Percentiles rank a stretch among this genome's conserved stretches.
Conservation (phyloP, 495 filamentous ascomycete genomes). For the Aspergillus diversus region DNA sequence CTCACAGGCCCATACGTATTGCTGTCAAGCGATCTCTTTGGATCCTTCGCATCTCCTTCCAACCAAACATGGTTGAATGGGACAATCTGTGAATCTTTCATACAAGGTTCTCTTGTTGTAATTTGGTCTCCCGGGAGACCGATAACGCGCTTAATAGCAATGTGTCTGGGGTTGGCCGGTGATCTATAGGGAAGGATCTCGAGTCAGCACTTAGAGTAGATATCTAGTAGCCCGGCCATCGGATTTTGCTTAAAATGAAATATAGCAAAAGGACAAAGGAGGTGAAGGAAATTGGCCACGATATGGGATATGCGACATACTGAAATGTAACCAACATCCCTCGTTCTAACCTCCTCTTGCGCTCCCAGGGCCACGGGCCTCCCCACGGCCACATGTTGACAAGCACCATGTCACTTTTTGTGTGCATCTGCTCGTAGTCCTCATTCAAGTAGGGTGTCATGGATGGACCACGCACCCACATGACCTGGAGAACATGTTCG, state of each 20-base stretch:
- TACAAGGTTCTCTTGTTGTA: slow-evolving; percentile 62
- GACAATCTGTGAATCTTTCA: slow-evolving; percentile 57
- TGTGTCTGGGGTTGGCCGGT: slow-evolving; percentile 60
- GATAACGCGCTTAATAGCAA: slow-evolving; percentile 70
- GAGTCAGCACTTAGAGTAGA: not conserved
- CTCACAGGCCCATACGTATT: slow-evolving; percentile 74
- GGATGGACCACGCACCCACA: slow-evolving; percentile 66
- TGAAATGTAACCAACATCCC: slow-evolving; percentile 61
- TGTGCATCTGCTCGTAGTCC: slow-evolving; percentile 58
- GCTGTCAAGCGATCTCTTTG: slow-evolving; percentile 64
- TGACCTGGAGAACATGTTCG: slow-evolving; percentile 61
- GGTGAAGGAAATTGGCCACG: not conserved
- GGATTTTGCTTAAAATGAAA: too few relatives aligned
- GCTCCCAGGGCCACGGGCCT: slow-evolving; percentile 43
- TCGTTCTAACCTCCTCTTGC: slow-evolving; percentile 44
- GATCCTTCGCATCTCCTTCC: slow-evolving; percentile 68
- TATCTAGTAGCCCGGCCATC: too few relatives aligned
- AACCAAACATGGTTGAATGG: slow-evolving; percentile 79
- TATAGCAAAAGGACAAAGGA: not conserved
- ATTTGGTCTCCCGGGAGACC: slow-evolving; percentile 72
- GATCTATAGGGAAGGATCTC: slow-evolving; percentile 48
- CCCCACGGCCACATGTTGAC: slow-evolving; percentile 51
- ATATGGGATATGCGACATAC: slow-evolving; percentile 27
- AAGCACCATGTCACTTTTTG: slow-evolving; percentile 53
- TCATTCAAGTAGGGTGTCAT: slow-evolving; percentile 81